A percentile compares a stretch with the other conserved stretches of the same genome.
Conservation (phyloP, 2,329 filamentous ascomycete species). For the Ophioceras dolichostomum region DNA sequence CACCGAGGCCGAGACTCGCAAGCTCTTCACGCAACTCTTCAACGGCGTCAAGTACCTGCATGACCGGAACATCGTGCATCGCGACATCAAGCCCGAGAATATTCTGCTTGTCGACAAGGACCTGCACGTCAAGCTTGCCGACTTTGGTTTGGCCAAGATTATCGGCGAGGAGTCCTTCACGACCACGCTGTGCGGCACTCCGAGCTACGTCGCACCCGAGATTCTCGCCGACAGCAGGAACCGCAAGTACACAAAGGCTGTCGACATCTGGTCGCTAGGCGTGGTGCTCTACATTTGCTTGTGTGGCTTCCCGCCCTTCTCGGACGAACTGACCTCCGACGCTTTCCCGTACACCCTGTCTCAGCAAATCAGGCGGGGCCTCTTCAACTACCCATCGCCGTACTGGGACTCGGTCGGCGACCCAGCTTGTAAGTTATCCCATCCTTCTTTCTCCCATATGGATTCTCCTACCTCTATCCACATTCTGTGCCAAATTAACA, state of each 20-base stretch:
- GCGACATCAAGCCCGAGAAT: conserved; percentile 96
- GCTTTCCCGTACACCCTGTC: conserved; percentile 80
- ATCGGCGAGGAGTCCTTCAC: conserved; percentile 98
- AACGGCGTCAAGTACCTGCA: conserved; percentile 93
- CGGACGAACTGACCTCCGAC: conserved; percentile 71
- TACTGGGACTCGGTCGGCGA: conserved; percentile 91
- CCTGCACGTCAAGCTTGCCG: conserved; percentile 79
- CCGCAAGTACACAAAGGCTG: conserved; percentile 84
- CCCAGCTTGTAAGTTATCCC: conserved; percentile 46
- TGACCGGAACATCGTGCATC: conserved; percentile 91
- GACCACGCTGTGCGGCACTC: conserved; percentile 91
- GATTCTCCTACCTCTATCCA: not conserved
- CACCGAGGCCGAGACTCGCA: conserved; percentile 70
- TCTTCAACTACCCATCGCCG: conserved; percentile 89
- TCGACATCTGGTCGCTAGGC: conserved; percentile 95
- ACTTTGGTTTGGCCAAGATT: conserved; percentile 96
- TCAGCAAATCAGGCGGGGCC: conserved; percentile 79
- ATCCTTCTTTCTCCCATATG: not conserved
- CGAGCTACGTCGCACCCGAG: conserved; percentile 91
- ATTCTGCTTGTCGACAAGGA: conserved; percentile 81
- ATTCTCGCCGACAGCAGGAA: conserved; percentile 74
- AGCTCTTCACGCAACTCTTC: conserved; percentile 83
- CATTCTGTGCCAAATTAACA: conserved; percentile 1
- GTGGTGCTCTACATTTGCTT: conserved; percentile 96
- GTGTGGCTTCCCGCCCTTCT: conserved; percentile 94